Evolutionary conservation across 306 rosid species (phyloP), one percentile per base, ranked within the genome.

Genomic region (Dalbergia oliveri): DNA sequence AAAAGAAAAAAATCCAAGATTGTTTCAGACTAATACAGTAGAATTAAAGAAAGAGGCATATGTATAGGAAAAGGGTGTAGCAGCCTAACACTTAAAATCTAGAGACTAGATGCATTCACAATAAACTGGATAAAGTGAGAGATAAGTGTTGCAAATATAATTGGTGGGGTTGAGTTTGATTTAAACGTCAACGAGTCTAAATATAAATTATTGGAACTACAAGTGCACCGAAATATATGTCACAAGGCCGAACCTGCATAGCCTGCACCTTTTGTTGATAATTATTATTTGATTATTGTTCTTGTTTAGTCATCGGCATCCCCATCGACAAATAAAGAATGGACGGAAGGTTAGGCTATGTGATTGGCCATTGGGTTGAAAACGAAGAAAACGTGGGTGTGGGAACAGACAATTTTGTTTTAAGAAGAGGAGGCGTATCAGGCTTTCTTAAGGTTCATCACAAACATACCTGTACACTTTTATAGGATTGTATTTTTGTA

Each of bases 331-430:
- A 37, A 75, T 10, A 26, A 58, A 14, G 31, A 26, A 26, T 39
- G 44, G 37, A 18, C 60, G 68, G 43, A 50, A 64, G 61, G 34
- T 9, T 37, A 37, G 39, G 33, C n/a, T 23, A 23, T 75, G 13
- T 82, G 77, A 76, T 35, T 69, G 85, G 78, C 67, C 14, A 50
- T 39, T 62, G 34, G 74, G 69, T 23, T n/a, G 73, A 65, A 69
- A 76, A 76, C 68, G 57, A 51, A 41, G 44, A 76, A 76, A 50
- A 39, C 53, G 53, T 47, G 53, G 14, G 14, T 37, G 78, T 82
- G 82, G 77, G 53, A 76, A 76, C 14, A n/a, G 21, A 21, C 18
- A 19, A 23, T 54, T 64, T 72, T 33, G n/a, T 64, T 64, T 72
- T 33, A 5, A 19, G 34, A 7, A 4, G 47, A 60, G 33, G 82